Evolutionary conservation across 176 grass and related monocot species (phyloP).

Genomic region (Hyparrhenia diplandra): DNA sequence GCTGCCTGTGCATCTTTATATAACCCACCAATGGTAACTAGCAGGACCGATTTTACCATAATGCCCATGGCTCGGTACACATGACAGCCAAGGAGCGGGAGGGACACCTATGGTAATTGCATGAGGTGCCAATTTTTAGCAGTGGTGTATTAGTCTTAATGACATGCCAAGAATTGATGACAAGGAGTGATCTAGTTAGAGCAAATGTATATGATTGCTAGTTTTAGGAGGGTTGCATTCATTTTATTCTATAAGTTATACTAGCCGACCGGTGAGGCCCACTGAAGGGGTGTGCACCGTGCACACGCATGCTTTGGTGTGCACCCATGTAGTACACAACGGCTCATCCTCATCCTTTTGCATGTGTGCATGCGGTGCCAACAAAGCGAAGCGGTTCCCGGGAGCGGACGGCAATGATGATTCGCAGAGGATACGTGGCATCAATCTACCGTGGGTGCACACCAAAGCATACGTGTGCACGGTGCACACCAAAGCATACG

Average conservation of each 20-base stretch:
- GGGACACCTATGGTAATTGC: not conserved
- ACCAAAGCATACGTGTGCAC: no score
- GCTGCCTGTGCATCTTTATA: not conserved
- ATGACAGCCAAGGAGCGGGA: not conserved
- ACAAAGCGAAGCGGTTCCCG: no score
- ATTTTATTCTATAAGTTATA: not conserved
- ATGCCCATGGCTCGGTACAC: not conserved
- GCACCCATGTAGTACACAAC: no score
- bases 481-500: no score
- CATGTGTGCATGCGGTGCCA: no score
- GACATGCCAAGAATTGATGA: not conserved
- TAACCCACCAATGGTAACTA: not conserved
- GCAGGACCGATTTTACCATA: not conserved
- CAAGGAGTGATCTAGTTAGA: not conserved
- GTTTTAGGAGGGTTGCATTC: not conserved
- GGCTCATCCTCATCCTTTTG: no score
- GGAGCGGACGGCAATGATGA: no score
- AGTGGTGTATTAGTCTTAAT: not conserved
- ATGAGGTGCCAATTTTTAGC: not conserved
- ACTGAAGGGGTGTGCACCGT: no score
- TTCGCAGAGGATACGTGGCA: no score
- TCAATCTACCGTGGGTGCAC: no score
- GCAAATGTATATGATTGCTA: not conserved
- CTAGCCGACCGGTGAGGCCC: no score
- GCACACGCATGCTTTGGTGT: no score